Evolutionary conservation across 1,139 yeast species (phyloP), one percentile per base, ranked within the genome.

Genomic region (Casaregolazyma lundiana): DNA sequence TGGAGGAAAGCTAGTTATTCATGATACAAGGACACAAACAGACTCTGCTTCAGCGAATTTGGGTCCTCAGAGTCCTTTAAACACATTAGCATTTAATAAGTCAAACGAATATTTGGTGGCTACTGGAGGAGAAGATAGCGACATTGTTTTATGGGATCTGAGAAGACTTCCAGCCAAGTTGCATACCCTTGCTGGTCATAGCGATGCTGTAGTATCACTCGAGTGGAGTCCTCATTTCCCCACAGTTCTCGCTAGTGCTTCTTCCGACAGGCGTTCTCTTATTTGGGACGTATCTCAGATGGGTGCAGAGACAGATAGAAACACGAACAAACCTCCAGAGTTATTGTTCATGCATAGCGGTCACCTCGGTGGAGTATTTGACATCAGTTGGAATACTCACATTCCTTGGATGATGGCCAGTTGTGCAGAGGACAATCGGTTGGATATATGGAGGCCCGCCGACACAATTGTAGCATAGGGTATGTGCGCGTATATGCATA

Each of bases 321-420:
- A 49, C 29, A 56, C 55, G 43, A 54, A 56, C 32, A 62, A 59
- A 4, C 65, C 67, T 1, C 64, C 70, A 2, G 73, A 69, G 26
- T 61, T 79, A 40, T 50, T 81, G 16, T 89, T 92, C 60, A 73
- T 75, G 17, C 99, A 92, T 64, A 85, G 83, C 6, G 98, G 98
- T 0, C 99, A 92, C 63, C 78, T 87, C 75, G 71, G 85, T 35
- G 89, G 94, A 4, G 87, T 94, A 3, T 85, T 85, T 56, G 98
- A 92, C 59, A 70, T 90, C 38, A 77, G 82, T 38, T 92, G 98
- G 98, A 85, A 88, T 45, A 77, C 80, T 0, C 83, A 81, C 52
- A 84, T 80, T 53, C 80, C 82, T 3, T 80, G 88, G 82, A 73
- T 85, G 72, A 60, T 89, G 41, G 85, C 92, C 2, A 82, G 92